Base-by-base conservation (phyloP, 2,329 filamentous ascomycete species). In the Aschersonia sp. region DNA sequence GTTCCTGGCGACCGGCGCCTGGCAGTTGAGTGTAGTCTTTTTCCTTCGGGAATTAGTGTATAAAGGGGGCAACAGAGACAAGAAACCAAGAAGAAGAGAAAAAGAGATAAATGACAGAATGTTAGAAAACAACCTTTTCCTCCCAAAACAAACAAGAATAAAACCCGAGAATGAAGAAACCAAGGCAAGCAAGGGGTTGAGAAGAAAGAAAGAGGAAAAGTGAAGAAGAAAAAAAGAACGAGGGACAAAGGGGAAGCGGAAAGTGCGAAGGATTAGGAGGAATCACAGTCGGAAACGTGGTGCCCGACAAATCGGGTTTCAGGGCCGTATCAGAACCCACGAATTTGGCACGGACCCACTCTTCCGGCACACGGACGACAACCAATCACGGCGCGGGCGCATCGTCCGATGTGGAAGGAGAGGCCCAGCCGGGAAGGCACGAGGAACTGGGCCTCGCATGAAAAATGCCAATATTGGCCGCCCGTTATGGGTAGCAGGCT, bases 381-480 rank as follows among this genome's bases (percentile, higher is more conserved):
- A 50, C 59, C 58, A 61, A 61, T 59, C 51, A 56, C 30, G 28
- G 41, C 35, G 5, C 30, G 31, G 29, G 51, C 50, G 48, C 51
- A 51, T 56, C 44, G 51, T 56, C 55, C 54, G 48, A 60, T 61
- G 20, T 20, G 20, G 20, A 20, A 20, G 20, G 20, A 20, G 20
- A 20, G 20, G 20, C 20, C 20, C 20, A 20, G 20, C 20, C 20
- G 20, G 20, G 20, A 20, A 20, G 20, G 20, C 20, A 20, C 20
- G 20, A 20, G 2, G 20, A 20, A 20, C 20, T 20, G 20, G 20
- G 20, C 20, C 20, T 20, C 20, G 20, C 20, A 20, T 54, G n/a
- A 38, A 12, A 38, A 38, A 38, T 38, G 20, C 20, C 20, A 20
- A 20, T 20, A 20, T 20, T 20, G 20, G 20, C 20, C 20, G 20